Evolutionary conservation across 2,329 filamentous ascomycete genomes (phyloP).

Genomic region (Beauveria pseudobassiana): DNA sequence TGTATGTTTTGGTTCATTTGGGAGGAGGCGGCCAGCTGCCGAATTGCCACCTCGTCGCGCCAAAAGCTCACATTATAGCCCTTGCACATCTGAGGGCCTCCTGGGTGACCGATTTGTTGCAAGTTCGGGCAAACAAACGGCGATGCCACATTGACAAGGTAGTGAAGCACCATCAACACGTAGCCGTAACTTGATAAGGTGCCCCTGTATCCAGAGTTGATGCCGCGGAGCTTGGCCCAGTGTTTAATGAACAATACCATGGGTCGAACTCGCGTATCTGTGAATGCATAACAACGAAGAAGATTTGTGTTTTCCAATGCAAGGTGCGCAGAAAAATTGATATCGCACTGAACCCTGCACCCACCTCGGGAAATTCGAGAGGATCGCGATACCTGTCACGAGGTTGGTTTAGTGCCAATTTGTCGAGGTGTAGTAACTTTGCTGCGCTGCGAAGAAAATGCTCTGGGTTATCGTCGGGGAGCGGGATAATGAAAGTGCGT

Average conservation of each 20-base stretch:
- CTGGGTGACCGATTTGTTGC: constrained; percentile 47
- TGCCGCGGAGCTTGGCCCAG: constrained; percentile 78
- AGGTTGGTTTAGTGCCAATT: constrained; percentile 41
- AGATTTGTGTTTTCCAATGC: constrained; percentile 78
- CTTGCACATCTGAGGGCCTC: constrained; percentile 37
- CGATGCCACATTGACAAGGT: constrained; percentile 71
- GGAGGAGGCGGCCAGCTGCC: constrained; percentile 47
- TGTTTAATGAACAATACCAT: constrained; percentile 83
- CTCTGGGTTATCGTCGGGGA: constrained; percentile 20
- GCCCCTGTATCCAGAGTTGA: constrained; percentile 81
- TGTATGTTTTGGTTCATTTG: constrained; percentile 62
- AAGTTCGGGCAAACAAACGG: constrained; percentile 83
- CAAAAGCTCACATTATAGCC: constrained; percentile 71
- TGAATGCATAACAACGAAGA: constrained; percentile 73
- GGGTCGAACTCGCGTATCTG: constrained; percentile 67
- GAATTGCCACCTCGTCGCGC: constrained; percentile 65
- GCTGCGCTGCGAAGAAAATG: too few species aligned
- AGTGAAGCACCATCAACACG: constrained; percentile 87
- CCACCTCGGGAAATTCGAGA: constrained; percentile 70
- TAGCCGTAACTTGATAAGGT: constrained; percentile 88
- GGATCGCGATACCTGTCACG: constrained; percentile 48
- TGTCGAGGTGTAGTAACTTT: constrained; percentile 36
- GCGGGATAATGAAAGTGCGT: constrained; percentile 27
- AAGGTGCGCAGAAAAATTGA: constrained; percentile 83
- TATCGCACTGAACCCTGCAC: constrained; percentile 79